Evolutionary conservation across 1,284 basidiomycete species (phyloP).

Genomic region (Singerocomus rubriflavus): DNA sequence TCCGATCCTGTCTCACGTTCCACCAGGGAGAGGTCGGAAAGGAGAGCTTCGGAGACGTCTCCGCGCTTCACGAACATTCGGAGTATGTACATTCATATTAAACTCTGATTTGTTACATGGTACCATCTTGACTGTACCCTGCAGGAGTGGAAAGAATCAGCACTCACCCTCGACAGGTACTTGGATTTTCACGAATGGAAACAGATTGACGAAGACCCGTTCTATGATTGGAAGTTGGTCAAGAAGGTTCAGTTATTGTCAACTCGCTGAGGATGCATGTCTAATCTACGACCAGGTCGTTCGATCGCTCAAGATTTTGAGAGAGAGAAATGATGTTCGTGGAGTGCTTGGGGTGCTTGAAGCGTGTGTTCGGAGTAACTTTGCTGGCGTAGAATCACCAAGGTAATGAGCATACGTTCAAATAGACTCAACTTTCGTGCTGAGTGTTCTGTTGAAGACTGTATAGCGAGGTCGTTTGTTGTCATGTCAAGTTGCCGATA

Average conservation of each 20-base stretch:
- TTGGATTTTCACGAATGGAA: conserved; percentile 90
- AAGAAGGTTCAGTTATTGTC: conserved; percentile 50
- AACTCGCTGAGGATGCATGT: background rate
- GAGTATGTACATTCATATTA: conserved; percentile 34
- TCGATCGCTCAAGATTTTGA: conserved; percentile 57
- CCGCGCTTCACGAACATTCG: conserved; percentile 70
- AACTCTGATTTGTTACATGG: background rate
- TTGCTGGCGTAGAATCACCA: conserved; percentile 90
- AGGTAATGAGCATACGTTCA: conserved; percentile 39
- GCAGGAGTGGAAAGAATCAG: conserved; percentile 84
- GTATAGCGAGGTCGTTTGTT: conserved; percentile 77
- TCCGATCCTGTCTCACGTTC: conserved; percentile 1
- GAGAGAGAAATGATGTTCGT: conserved; percentile 75
- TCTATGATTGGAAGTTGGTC: conserved; percentile 86
- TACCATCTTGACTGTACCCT: background rate
- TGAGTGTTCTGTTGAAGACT: conserved; percentile 45
- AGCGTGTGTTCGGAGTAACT: conserved; percentile 90
- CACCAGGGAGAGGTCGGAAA: conserved; percentile 79
- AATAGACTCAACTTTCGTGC: background rate
- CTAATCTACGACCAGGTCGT: conserved; percentile 46
- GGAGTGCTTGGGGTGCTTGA: conserved; percentile 89
- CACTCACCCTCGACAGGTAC: conserved; percentile 76
- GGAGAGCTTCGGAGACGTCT: conserved; percentile 74
- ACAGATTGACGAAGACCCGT: conserved; percentile 77
- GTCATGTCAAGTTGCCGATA: background rate